phyloP scores from a whole-genome alignment of 306 rosid species.

The Dryas octopetala region DNA sequence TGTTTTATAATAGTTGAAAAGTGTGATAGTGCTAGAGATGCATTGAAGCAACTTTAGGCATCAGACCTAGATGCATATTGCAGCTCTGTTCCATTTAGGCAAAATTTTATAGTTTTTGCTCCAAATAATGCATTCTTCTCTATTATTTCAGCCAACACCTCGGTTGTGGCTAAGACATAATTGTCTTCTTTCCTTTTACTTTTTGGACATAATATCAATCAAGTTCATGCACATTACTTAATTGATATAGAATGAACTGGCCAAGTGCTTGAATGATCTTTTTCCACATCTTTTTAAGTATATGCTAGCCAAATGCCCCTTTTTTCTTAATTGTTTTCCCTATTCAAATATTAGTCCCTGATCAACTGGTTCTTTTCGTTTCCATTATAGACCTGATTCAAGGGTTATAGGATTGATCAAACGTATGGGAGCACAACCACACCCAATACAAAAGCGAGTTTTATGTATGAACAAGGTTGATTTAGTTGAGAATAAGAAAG shows the following conservation, averaged over 20 bases:
- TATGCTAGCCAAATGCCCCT: too few species aligned
- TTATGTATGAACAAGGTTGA: conserved; percentile 94
- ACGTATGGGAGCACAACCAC: conserved; percentile 63
- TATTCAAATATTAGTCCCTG: not conserved
- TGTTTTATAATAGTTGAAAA: not conserved
- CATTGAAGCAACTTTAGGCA: conserved; percentile 1
- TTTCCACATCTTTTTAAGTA: too few species aligned
- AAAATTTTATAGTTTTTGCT: not conserved
- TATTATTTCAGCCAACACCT: not conserved
- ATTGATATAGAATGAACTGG: too few species aligned
- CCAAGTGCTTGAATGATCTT: not conserved
- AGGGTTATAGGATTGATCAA: conserved; percentile 74
- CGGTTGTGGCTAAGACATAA: too few species aligned
- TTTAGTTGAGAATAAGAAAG: conserved; percentile 91
- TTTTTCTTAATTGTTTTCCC: too few species aligned
- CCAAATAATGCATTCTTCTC: not conserved
- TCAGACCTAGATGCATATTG: not conserved
- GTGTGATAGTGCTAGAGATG: not conserved
- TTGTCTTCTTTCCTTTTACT: too few species aligned
- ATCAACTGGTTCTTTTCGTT: conserved; percentile 12
- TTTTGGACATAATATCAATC: too few species aligned
- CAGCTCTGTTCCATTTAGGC: not conserved
- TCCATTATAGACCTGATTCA: conserved; percentile 66
- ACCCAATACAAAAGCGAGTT: conserved; percentile 75
- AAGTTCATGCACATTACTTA: too few species aligned